These are phyloP conservation scores for Fusarium temperatum DNA, from an alignment of 2,329 filamentous ascomycete genomes.

Conservation along the genomic window DNA sequence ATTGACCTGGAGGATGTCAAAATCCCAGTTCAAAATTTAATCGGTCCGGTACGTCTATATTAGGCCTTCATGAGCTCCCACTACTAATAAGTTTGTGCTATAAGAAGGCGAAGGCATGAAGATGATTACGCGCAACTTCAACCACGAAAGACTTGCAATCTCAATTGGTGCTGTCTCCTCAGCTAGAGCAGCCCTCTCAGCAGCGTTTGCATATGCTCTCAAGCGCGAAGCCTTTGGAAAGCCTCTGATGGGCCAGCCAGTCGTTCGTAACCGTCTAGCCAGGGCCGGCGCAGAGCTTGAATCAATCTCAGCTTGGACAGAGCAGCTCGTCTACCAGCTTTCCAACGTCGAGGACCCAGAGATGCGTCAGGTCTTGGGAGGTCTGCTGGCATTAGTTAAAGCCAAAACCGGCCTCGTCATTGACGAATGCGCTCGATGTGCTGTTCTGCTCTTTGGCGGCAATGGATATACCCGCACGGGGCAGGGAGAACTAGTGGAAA, in stretches of 20 bases:
- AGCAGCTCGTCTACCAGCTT: neutral
- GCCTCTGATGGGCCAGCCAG: neutral
- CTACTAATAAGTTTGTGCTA: neutral
- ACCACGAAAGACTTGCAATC: neutral
- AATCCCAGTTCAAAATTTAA: neutral
- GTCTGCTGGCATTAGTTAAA: neutral
- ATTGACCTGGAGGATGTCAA: neutral
- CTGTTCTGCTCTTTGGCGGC: neutral
- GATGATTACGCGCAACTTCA: neutral
- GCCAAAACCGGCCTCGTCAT: neutral
- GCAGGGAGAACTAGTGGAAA: neutral
- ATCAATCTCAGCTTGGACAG: neutral
- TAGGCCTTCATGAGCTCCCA: fast-evolving
- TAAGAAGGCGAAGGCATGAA: neutral
- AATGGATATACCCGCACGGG: neutral
- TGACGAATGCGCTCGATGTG: neutral
- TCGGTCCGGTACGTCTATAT: neutral
- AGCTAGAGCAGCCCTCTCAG: neutral
- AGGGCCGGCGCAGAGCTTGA: neutral
- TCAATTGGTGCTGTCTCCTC: neutral
- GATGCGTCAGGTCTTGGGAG: neutral
- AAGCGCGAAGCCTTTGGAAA: neutral
- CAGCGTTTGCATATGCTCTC: neutral
- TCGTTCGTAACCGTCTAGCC: neutral
- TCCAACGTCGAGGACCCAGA: neutral